Evolutionary conservation across 495 filamentous ascomycete genomes (phyloP).

Genomic region (Pyronema omphalodes): DNA sequence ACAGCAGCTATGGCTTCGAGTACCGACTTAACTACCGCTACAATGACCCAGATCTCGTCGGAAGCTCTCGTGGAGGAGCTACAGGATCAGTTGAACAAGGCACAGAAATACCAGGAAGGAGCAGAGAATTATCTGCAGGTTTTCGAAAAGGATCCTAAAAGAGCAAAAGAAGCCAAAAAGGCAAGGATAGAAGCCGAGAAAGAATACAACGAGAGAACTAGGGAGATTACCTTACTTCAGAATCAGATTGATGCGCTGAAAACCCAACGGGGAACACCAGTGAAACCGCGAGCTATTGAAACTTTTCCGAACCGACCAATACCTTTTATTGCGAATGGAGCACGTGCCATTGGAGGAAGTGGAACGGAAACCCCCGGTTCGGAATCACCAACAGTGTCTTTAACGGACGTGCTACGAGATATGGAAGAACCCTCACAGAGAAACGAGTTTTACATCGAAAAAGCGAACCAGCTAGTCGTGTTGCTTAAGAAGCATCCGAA

Average conservation of each 20-base stretch:
- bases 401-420: slow-evolving; percentile 72
- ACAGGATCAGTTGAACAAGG: slow-evolving; percentile 70
- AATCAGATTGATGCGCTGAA: slow-evolving; percentile 55
- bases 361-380: slow-evolving; percentile 39
- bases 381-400: slow-evolving; percentile 77
- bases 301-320: slow-evolving; percentile 51
- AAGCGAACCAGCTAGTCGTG: slow-evolving; percentile 77
- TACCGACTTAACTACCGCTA: slow-evolving; percentile 41
- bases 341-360: slow-evolving; percentile 6
- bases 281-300: slow-evolving; percentile 19
- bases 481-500: slow-evolving; percentile 85
- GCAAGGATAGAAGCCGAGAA: slow-evolving; percentile 73
- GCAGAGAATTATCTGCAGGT: slow-evolving; percentile 96
- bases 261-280: slow-evolving; percentile 33
- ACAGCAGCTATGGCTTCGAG: slow-evolving; percentile 43
- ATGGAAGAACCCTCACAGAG: slow-evolving; percentile 72
- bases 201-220: slow-evolving; percentile 79
- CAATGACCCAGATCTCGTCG: slow-evolving; percentile 46
- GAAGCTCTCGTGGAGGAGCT: slow-evolving; percentile 49
- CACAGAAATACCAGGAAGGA: slow-evolving; percentile 91
- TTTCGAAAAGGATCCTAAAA: slow-evolving; percentile 55
- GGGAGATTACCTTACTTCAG: slow-evolving; percentile 67
- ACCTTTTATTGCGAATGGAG: slow-evolving; percentile 35
- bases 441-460: slow-evolving; percentile 83
- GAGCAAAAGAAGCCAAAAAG: slow-evolving; percentile 84